phyloP scores from a whole-genome alignment of 1,284 basidiomycete species.

The Fomitopsis betulina region DNA sequence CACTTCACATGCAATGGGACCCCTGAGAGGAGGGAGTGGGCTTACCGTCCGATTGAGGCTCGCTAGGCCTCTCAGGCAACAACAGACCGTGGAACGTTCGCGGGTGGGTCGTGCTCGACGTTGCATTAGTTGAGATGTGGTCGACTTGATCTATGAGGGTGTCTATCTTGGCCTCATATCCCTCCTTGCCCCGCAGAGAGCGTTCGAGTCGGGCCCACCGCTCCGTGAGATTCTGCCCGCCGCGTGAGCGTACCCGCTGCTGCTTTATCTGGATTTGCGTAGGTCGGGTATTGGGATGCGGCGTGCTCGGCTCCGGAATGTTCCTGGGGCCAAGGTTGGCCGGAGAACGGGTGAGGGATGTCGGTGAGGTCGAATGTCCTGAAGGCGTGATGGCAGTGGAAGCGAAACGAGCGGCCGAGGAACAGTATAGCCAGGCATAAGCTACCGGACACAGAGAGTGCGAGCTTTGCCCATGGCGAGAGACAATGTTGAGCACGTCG shows the following conservation, averaged over 20 bases:
- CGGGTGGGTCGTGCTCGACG: not conserved
- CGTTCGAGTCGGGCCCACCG: constrained; percentile 54
- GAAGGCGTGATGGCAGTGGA: not conserved
- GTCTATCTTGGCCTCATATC: constrained; percentile 21
- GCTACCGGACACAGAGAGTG: not conserved
- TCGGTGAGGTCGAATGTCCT: not conserved
- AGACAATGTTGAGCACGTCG: not conserved
- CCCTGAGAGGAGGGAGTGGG: constrained; percentile 7
- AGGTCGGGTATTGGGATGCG: not conserved
- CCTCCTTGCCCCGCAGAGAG: constrained; percentile 42
- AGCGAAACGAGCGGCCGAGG: not conserved
- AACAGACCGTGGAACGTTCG: constrained; percentile 48
- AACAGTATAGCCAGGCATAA: not conserved
- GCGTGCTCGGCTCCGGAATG: not conserved
- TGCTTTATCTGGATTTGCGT: constrained; percentile 5
- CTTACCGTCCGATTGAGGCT: constrained; percentile 63
- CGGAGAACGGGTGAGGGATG: constrained; percentile 3
- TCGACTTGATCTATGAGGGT: constrained; percentile 9
- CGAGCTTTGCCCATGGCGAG: not conserved
- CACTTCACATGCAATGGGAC: not conserved
- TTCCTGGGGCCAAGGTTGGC: not conserved
- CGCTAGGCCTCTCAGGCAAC: constrained; percentile 54
- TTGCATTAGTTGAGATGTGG: not conserved
- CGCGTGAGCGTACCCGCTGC: constrained; percentile 21
- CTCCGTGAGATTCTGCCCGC: constrained; percentile 46